A percentile compares a stretch with the other conserved stretches of the same genome.
phyloP scores from a whole-genome alignment of 192 early-diverging fungal genomes.

The Chytriomyces sp. region DNA sequence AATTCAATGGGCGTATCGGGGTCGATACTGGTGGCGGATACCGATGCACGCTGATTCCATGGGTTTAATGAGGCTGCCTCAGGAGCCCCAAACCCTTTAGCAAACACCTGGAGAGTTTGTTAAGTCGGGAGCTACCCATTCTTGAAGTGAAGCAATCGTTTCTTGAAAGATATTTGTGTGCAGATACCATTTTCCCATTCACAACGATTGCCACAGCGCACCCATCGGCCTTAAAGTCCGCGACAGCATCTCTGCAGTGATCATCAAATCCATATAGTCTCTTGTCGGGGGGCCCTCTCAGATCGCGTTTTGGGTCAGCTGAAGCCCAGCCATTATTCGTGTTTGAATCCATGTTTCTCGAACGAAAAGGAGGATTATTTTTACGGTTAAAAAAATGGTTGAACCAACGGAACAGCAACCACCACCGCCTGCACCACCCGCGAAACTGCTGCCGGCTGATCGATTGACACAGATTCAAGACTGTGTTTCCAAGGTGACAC shows the following conservation, averaged over 20 bases:
- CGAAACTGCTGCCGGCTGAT: constrained; percentile 23
- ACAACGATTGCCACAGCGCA: constrained; percentile 16
- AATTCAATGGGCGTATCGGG: constrained; percentile 23
- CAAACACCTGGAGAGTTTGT: neutral
- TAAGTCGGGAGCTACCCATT: neutral
- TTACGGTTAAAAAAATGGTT: too few relatives aligned
- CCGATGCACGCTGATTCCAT: neutral
- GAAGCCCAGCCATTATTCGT: neutral
- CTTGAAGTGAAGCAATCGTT: neutral
- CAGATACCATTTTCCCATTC: constrained; percentile 28
- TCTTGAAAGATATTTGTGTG: neutral
- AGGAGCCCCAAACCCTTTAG: neutral
- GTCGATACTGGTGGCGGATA: neutral
- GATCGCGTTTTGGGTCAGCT: constrained; percentile 22
- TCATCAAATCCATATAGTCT: constrained; percentile 31
- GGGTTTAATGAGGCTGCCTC: neutral
- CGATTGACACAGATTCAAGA: constrained; percentile 50
- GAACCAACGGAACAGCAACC: neutral
- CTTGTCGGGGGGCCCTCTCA: constrained; percentile 31
- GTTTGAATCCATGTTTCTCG: neutral
- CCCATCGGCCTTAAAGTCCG: constrained; percentile 13
- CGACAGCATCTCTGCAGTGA: constrained; percentile 5
- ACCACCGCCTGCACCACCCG: neutral
- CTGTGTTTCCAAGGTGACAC: constrained; percentile 36
- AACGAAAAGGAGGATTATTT: too few relatives aligned